Evolutionary conservation across 2,329 filamentous ascomycete genomes (phyloP).

Genomic region (Pestalotiopsis sp.): DNA sequence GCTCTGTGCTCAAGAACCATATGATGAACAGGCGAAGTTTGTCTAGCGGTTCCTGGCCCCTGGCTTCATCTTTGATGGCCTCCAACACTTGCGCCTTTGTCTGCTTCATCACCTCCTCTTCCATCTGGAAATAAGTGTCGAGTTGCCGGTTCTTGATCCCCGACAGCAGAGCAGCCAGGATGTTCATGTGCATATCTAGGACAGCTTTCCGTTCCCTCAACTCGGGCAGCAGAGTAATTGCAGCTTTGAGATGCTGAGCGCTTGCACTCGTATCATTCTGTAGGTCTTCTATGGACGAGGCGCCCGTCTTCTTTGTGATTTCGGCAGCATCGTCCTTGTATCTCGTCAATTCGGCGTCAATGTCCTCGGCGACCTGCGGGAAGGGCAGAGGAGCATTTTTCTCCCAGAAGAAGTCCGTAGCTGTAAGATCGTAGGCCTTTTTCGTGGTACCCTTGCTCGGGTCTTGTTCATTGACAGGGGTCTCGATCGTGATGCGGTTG

Average conservation of each 20-base stretch:
- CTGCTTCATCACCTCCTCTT: conserved; percentile 91
- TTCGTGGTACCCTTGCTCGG: conserved; percentile 77
- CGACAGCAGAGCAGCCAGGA: conserved; percentile 72
- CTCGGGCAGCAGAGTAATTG: conserved; percentile 90
- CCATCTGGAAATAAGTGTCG: conserved; percentile 94
- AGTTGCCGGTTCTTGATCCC: conserved; percentile 95
- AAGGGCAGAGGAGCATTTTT: conserved; percentile 91
- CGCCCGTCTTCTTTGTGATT: conserved; percentile 93
- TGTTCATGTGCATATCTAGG: conserved; percentile 99
- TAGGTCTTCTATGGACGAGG: conserved; percentile 88
- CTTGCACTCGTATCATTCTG: conserved; percentile 87
- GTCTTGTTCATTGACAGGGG: conserved; percentile 76
- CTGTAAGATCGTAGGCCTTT: conserved; percentile 85
- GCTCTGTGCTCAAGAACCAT: conserved; percentile 94
- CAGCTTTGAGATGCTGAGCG: conserved; percentile 92
- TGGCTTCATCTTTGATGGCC: conserved; percentile 76
- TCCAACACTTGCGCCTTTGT: conserved; percentile 88
- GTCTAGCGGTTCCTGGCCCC: conserved; percentile 82
- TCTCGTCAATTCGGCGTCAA: conserved; percentile 87
- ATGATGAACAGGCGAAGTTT: conserved; percentile 95
- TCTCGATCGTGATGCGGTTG: conserved; percentile 92
- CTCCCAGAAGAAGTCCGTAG: conserved; percentile 95
- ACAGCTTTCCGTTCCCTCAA: conserved; percentile 89
- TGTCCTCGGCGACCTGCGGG: conserved; percentile 94
- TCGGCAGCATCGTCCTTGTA: conserved; percentile 96